Base-by-base conservation (phyloP, 306 rosid genomes). In the Cyamopsis tetragonoloba region DNA sequence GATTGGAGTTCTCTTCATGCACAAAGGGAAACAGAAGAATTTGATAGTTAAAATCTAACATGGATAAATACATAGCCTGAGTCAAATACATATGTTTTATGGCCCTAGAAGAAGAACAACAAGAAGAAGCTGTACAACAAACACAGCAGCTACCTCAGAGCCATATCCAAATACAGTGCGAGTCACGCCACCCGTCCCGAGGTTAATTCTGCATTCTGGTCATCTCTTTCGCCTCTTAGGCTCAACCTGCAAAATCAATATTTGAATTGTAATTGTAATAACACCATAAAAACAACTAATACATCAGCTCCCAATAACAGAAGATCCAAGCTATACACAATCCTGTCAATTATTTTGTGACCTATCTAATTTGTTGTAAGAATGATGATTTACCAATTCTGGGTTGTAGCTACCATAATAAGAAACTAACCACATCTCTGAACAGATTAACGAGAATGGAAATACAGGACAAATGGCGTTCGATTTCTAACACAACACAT, bases 91-190 rank as follows among this genome's bases (percentile, higher is more conserved):
- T 50, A 34, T 66, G 74, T 66, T 59, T n/a, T 32, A 18, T 60
- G 72, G 82, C 79, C 71, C 53, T n/a, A n/a, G n/a, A n/a, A n/a
- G n/a, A n/a, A n/a, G n/a, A n/a, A n/a, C n/a, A n/a, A n/a, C 75
- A 32, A 58, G 55, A 66, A 27, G 80, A 76, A 72, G 82, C 67
- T 73, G 66, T 79, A 79, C 75, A 79, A 62, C 59, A 56, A 55
- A 67, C 75, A 60, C 73, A 34, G 34, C 34, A 65, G 38, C 61
- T 55, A 64, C 31, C 30, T n/a, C 0, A 65, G 13, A 42, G 31
- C 28, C 58, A 48, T n/a, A n/a, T 4, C 28, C 35, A 62, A 49
- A 72, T 44, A 31, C 66, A 43, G 55, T 61, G 51, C 22, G 34
- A 58, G 67, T 43, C 62, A 55, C 34, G 5, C n/a, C 26, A 68